These are phyloP conservation scores for Dendrocalamus sinicus DNA, from an alignment of 176 grass and related monocot genomes.

Conservation along the genomic window DNA sequence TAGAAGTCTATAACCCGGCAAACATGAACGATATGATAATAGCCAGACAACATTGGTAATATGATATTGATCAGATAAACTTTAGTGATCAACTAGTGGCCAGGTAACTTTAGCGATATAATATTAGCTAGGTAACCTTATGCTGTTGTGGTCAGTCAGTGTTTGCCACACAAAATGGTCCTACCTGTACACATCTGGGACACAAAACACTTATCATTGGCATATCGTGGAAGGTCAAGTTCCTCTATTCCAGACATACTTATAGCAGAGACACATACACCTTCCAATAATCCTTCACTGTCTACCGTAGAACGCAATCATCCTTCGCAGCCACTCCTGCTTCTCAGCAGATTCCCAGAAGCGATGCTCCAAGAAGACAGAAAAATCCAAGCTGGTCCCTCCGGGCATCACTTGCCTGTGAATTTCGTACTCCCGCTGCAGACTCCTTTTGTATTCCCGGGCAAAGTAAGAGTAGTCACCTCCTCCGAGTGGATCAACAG, in stretches of 20 bases:
- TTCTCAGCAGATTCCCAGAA: neutral
- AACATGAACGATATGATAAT: too few species aligned
- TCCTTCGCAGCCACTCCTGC: neutral
- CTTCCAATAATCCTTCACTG: neutral
- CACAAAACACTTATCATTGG: neutral
- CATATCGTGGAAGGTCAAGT: neutral
- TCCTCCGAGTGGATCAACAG: neutral
- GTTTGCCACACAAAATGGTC: slow-evolving; percentile 31
- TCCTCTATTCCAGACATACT: neutral
- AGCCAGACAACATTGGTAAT: too few species aligned
- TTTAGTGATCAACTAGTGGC: too few species aligned
- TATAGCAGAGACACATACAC: neutral
- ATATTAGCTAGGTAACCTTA: slow-evolving; percentile 6
- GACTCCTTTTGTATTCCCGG: neutral
- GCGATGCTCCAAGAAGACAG: slow-evolving; percentile 14
- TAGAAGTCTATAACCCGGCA: too few species aligned
- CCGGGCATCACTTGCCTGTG: neutral
- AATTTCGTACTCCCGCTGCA: slow-evolving; percentile 11
- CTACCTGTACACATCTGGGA: slow-evolving; percentile 23
- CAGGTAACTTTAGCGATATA: too few species aligned
- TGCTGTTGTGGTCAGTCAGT: neutral
- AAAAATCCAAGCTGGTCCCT: neutral
- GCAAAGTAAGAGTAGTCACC: neutral
- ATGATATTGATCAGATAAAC: neutral
- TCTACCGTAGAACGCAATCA: neutral